Evolutionary conservation across 805 yeast species (phyloP).

Genomic region (Candida chauliodis): DNA sequence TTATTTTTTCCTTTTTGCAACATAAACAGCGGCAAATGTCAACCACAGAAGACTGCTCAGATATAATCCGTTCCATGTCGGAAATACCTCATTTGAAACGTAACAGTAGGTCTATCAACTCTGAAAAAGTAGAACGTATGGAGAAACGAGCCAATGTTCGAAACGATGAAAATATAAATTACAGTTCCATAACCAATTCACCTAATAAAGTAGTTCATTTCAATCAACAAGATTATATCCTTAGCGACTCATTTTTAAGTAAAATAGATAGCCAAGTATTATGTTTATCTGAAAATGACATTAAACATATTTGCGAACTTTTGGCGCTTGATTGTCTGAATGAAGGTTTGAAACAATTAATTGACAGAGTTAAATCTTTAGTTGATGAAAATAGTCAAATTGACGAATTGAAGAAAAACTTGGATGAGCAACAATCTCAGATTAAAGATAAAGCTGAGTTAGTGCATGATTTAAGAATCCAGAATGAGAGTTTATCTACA

Average conservation of each 20-base stretch:
- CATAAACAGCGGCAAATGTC: not conserved
- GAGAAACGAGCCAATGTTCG: constrained; percentile 3
- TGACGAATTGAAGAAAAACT: not conserved
- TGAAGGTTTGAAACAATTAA: constrained; percentile 4
- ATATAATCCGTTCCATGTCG: not conserved
- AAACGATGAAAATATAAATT: constrained; percentile 5
- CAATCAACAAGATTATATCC: not conserved
- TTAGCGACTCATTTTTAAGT: not conserved
- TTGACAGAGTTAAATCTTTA: not conserved
- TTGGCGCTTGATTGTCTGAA: not conserved
- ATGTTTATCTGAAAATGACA: constrained; percentile 1
- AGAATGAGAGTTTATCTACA: not conserved
- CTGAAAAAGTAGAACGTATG: not conserved
- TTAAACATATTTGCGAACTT: not conserved
- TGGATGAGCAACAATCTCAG: not conserved
- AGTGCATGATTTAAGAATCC: not conserved
- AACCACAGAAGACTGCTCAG: not conserved
- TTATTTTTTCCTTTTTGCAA: constrained; percentile 1
- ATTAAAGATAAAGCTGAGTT: not conserved
- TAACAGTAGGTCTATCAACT: not conserved
- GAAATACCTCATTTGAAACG: constrained; percentile 1
- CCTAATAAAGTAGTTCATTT: not conserved
- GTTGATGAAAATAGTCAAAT: constrained; percentile 1
- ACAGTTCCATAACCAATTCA: not conserved
- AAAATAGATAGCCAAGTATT: not conserved